Conservation (phyloP, 225 moss, liverwort and hornwort species). For the Takakia lepidozioides region DNA sequence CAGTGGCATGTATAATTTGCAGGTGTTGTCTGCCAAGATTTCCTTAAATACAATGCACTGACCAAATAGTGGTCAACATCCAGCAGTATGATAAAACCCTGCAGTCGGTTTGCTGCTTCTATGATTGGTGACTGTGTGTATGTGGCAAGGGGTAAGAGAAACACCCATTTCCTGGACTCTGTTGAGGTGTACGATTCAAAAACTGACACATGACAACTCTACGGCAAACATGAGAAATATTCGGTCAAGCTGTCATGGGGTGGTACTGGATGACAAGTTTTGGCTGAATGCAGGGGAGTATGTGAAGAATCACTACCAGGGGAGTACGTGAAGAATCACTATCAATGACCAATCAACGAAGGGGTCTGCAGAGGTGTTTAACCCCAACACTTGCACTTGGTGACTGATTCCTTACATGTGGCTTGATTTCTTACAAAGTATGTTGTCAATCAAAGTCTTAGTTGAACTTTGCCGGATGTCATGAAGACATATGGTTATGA, state of each 20-base stretch:
- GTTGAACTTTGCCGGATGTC: too few species aligned
- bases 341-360: conserved; percentile 25
- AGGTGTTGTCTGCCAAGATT: conserved; percentile 50
- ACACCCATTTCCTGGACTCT: conserved; percentile 29
- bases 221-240: conserved; percentile 34
- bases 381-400: conserved; percentile 39
- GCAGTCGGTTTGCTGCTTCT: conserved; percentile 65
- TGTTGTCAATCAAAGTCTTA: too few species aligned
- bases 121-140: conserved; percentile 40
- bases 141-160: conserved; percentile 63
- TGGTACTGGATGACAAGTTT: conserved; percentile 41
- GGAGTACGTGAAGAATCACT: conserved; percentile 32
- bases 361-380: conserved; percentile 52
- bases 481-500: too few species aligned
- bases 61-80: conserved; percentile 47
- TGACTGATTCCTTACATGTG: conserved; percentile 47
- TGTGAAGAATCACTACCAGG: conserved; percentile 32
- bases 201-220: conserved; percentile 25
- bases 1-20: too few species aligned
- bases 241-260: conserved; percentile 51
- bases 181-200: conserved; percentile 56
- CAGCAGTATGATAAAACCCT: conserved; percentile 45
- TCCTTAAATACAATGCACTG: conserved; percentile 38
- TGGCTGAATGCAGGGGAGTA: conserved; percentile 72
- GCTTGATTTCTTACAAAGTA: conserved; percentile 62